Evolutionary conservation across 106 monocot species (phyloP), one percentile per base, ranked within the genome.

Genomic region (Cymbidium sinense): DNA sequence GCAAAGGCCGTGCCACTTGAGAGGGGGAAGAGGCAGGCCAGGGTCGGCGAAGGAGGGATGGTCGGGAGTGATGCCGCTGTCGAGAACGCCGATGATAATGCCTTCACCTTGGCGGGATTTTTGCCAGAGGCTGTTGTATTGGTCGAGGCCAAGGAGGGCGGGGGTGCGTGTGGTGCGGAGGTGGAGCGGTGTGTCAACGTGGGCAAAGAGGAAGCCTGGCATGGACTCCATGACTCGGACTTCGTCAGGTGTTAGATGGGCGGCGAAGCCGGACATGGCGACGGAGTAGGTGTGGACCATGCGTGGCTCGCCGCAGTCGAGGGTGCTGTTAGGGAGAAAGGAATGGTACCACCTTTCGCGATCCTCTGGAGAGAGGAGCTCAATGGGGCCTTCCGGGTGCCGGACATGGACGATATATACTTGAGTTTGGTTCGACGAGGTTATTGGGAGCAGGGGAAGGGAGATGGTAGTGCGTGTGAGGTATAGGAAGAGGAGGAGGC

Each of bases 1-100:
- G 31, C 89, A 89, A 7, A 65, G 20, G 0, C 86, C 89, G 11
- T 51, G 80, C 88, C 90, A 93, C 27, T 79, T 88, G 17, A 54
- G 1, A 1, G 89, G 89, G 18, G 85, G 81, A 13, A 67, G 76
- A 1, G 76, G 79, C 76, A 84, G 78, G 6, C 78, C 82, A 3
- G 37, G 20, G 64, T 78, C 88, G 15, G 30, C 34, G 77, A 90
- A 93, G 33, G 90, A 93, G 18, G 81, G 72, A 72, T 93, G 90
- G 15, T 28, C 28, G 2, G 79, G 76, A 25, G 25, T 37, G 74
- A 85, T 75, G 11, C 86, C 92, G 34, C 70, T 77, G 81, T 91
- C 91, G 5, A 90, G 29, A 8, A 93, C 43, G 6, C 82, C 93
- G 65, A 88, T 67, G 79, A 93, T 86, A 61, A 85, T 74, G 0